Percentiles rank a stretch among this genome's conserved stretches.
These are phyloP conservation scores for Trapa incisa DNA, from an alignment of 345 rosid species.

Conservation along the genomic window DNA sequence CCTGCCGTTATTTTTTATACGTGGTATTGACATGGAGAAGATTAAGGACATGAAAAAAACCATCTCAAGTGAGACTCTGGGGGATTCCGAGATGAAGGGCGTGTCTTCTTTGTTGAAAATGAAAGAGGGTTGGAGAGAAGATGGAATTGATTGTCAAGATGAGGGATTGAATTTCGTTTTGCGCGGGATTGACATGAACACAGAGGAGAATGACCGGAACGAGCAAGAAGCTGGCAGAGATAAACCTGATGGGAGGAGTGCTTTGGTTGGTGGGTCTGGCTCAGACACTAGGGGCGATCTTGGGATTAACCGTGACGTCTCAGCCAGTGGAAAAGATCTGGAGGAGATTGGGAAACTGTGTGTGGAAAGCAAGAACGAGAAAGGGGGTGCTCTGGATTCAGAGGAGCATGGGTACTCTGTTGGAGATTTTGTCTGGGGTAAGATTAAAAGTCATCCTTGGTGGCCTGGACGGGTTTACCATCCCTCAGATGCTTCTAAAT, in stretches of 20 bases:
- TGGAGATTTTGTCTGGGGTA: slow-evolving; percentile 95
- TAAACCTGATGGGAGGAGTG: not conserved
- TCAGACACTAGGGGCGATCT: not conserved
- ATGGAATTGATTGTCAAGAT: not conserved
- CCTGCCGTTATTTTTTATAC: not conserved
- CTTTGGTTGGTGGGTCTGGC: not conserved
- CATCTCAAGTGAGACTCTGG: slow-evolving; percentile 20
- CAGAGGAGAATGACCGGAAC: slow-evolving; percentile 10
- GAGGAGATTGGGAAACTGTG: slow-evolving; percentile 7
- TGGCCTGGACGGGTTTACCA: slow-evolving; percentile 95
- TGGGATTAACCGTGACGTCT: slow-evolving; percentile 7
- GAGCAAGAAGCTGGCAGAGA: not conserved
- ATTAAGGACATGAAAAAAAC: not conserved
- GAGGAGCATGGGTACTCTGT: slow-evolving; percentile 33
- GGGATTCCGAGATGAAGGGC: slow-evolving; percentile 60
- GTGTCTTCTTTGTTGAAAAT: slow-evolving; percentile 50
- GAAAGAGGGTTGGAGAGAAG: slow-evolving; percentile 27
- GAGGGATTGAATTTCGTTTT: slow-evolving; percentile 20
- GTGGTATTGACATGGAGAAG: not conserved
- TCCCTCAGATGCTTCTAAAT: slow-evolving; percentile 58
- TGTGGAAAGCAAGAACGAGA: slow-evolving; percentile 5
- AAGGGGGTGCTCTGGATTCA: slow-evolving; percentile 13
- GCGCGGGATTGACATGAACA: slow-evolving; percentile 23
- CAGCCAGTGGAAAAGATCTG: slow-evolving; percentile 6
- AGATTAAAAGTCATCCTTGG: slow-evolving; percentile 89